A percentile compares a stretch with the other conserved stretches of the same genome.
phyloP scores from a whole-genome alignment of 1,284 basidiomycete genomes.

The Cutaneotrichosporon sp. region DNA sequence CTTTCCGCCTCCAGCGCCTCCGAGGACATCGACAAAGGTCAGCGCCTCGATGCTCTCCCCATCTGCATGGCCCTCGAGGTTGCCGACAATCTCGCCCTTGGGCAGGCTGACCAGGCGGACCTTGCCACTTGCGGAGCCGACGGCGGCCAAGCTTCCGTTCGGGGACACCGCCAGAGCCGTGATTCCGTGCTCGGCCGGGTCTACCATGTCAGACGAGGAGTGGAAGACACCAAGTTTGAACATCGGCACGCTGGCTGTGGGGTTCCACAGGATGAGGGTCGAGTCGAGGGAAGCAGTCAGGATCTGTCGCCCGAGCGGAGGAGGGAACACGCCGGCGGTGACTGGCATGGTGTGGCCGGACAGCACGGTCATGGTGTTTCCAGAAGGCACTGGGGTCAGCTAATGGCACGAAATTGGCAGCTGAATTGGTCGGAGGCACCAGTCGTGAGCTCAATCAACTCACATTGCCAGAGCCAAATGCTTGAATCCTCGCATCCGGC shows the following conservation, averaged over 20 bases:
- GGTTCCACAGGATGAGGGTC: constrained; percentile 86
- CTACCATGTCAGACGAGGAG: constrained; percentile 57
- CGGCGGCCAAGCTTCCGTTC: constrained; percentile 76
- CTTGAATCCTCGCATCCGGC: constrained; percentile 91
- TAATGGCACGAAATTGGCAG: neutral
- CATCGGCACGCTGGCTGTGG: constrained; percentile 60
- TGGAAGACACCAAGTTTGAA: constrained; percentile 53
- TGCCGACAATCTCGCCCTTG: constrained; percentile 76
- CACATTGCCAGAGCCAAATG: constrained; percentile 97
- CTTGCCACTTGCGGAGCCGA: constrained; percentile 77
- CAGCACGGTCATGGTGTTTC: constrained; percentile 92
- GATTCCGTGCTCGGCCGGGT: constrained; percentile 61
- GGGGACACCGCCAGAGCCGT: constrained; percentile 81
- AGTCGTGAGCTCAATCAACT: constrained; percentile 1
- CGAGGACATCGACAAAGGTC: constrained; percentile 73
- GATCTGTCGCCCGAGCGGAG: constrained; percentile 66
- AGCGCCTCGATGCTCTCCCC: constrained; percentile 88
- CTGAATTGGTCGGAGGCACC: neutral
- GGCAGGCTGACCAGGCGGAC: constrained; percentile 78
- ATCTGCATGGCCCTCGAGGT: constrained; percentile 76
- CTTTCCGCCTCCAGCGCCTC: constrained; percentile 53
- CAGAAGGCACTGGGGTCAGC: constrained; percentile 68
- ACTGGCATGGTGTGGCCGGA: constrained; percentile 82
- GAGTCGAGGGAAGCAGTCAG: constrained; percentile 82
- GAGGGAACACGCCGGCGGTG: constrained; percentile 81